Conservation (phyloP, 805 yeast species). For the Candida khao-thaluensis region DNA sequence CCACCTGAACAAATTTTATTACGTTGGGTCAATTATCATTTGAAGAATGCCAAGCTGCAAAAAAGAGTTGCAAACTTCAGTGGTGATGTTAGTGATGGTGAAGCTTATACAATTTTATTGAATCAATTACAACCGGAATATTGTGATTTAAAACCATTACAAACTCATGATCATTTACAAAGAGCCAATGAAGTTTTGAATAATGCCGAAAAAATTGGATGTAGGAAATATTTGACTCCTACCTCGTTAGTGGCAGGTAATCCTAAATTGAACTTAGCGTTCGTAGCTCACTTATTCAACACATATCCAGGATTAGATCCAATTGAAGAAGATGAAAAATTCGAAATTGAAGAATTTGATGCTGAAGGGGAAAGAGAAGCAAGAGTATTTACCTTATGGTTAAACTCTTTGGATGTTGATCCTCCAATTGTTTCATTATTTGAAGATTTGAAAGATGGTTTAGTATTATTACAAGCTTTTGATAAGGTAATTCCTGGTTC, state of each 20-base stretch:
- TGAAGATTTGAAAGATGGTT: constrained; percentile 94
- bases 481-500: constrained; percentile 95
- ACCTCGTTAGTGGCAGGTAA: constrained; percentile 91
- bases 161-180: constrained; percentile 66
- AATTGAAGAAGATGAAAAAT: constrained; percentile 83
- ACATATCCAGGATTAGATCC: constrained; percentile 97
- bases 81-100: constrained; percentile 89
- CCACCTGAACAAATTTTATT: constrained; percentile 97
- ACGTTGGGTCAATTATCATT: constrained; percentile 96
- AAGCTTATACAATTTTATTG: constrained; percentile 85
- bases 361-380: constrained; percentile 99
- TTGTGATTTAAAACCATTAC: constrained; percentile 82
- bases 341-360: constrained; percentile 96
- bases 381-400: constrained; percentile 95
- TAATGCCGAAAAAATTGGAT: constrained; percentile 88
- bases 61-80: constrained; percentile 86
- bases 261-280: constrained; percentile 93
- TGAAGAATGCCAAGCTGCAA: constrained; percentile 86
- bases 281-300: constrained; percentile 95
- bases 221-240: constrained; percentile 94
- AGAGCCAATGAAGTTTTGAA: constrained; percentile 86
- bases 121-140: constrained; percentile 82
- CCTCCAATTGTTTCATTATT: constrained; percentile 90
- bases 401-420: constrained; percentile 92
- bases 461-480: constrained; percentile 83